Evolutionary conservation across 805 yeast species (phyloP).

Genomic region (Wickerhamomyces bisporus): DNA sequence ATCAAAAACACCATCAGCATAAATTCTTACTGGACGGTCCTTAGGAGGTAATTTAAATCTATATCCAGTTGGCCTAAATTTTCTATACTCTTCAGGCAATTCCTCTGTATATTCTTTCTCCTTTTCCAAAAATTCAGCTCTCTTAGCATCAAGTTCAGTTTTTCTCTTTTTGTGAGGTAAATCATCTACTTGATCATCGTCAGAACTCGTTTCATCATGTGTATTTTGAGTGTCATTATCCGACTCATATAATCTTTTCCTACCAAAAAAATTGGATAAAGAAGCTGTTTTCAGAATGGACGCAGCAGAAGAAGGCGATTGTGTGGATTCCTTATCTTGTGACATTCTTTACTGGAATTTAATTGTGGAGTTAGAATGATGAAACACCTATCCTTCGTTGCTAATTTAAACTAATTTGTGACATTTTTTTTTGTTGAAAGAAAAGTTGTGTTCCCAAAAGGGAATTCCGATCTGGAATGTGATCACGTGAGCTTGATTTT

Average conservation of each 20-base stretch:
- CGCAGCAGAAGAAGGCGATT: neutral
- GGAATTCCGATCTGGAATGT: too few species aligned
- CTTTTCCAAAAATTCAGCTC: constrained; percentile 28
- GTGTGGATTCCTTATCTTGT: neutral
- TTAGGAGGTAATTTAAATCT: constrained; percentile 76
- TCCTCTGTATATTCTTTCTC: constrained; percentile 60
- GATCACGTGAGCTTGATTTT: too few species aligned
- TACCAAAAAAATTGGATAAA: constrained; percentile 13
- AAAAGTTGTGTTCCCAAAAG: too few species aligned
- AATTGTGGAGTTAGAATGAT: too few species aligned
- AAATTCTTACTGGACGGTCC: constrained; percentile 85
- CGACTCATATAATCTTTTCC: constrained; percentile 14
- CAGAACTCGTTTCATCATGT: constrained; percentile 1
- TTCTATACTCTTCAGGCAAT: constrained; percentile 65
- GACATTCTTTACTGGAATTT: constrained; percentile 1
- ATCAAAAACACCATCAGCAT: constrained; percentile 98
- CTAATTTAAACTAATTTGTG: too few species aligned
- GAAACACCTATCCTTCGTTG: too few species aligned
- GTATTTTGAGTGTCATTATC: constrained; percentile 8
- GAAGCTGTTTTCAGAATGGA: constrained; percentile 16
- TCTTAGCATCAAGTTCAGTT: constrained; percentile 20
- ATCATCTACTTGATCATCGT: constrained; percentile 6
- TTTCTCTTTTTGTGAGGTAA: constrained; percentile 19
- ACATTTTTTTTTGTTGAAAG: too few species aligned
- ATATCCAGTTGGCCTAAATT: constrained; percentile 76